Percentiles rank a stretch among this genome's conserved stretches.
Evolutionary conservation across 83 land plant species (phyloP).

Genomic region (Diphasiastrum complanatum): DNA sequence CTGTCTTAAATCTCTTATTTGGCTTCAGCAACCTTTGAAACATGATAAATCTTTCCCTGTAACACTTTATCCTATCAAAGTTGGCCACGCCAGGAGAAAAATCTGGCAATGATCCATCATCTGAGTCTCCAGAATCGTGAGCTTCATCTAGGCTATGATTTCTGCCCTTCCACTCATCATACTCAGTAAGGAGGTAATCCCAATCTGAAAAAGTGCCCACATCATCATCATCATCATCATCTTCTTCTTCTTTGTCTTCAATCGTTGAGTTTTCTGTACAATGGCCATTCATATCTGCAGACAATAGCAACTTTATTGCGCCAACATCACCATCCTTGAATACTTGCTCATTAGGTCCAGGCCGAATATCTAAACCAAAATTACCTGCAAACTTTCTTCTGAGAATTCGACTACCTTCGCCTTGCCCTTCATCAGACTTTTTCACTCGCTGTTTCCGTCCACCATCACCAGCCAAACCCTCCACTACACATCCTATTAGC

Average conservation of each 20-base stretch:
- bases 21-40: no score
- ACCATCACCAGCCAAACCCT: not conserved
- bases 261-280: not conserved
- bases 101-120: not conserved
- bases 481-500: constrained; percentile 11
- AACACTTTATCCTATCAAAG: no score
- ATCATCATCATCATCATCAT: constrained; percentile 16
- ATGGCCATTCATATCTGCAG: not conserved
- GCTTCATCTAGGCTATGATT: not conserved
- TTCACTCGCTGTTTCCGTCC: not conserved
- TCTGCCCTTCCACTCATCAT: no score
- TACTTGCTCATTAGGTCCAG: not conserved
- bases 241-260: not conserved
- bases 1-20: no score
- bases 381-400: not conserved
- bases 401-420: not conserved
- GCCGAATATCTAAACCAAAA: not conserved
- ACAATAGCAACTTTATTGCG: not conserved
- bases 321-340: not conserved
- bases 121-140: not conserved
- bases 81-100: no score
- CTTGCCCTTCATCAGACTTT: not conserved
- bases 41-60: no score
- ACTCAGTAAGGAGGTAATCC: not conserved
- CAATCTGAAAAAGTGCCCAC: constrained; percentile 2